Base-by-base conservation (phyloP, 371 early-diverging fungal species). In the Choanephora cucurbitarum region DNA sequence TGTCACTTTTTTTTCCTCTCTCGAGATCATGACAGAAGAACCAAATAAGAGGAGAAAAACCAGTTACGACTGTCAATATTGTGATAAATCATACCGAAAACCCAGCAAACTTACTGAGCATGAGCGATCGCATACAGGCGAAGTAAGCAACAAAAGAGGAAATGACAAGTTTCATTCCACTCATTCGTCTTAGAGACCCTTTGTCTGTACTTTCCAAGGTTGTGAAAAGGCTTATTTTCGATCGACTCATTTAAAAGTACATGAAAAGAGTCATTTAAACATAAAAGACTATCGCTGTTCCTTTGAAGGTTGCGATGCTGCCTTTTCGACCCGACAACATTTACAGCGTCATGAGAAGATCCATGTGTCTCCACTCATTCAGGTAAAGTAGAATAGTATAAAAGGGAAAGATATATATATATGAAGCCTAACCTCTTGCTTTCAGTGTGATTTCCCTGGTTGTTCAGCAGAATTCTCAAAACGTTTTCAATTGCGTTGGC, bases 151-250 rank as follows among this genome's bases (percentile, higher is more conserved):
- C 19, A 44, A 39, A 40, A 40, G 9, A 40, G 14, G 5, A 43
- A 5, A 8, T 37, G n/a, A 53, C 5, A 13, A 7, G 21, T 43
- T 39, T 5, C 19, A 11, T 19, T 3, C n/a, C n/a, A n/a, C n/a
- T n/a, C n/a, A n/a, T 28, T 28, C 7, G 28, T 28, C 28, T 28
- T 28, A 78, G 79, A 77, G 83, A 31, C 86, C 86, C 1, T 87
- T 76, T 66, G 43, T 48, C 14, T 90, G 90, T 52, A 54, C 72
- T 1, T 53, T 64, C 22, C 64, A 72, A 24, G 82, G 73, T 17
- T 90, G 91, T 54, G 57, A 44, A 23, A 87, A 86, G 44, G 52
- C 81, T 0, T 90, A 83, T 55, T 49, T 69, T 23, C 68, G 85
- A 28, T 67, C 75, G 1, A 77, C 70, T 37, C 85, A 88, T 52